These are phyloP conservation scores for Coffea canephora DNA, from an alignment of 257 asterid genomes.

Conservation along the genomic window DNA sequence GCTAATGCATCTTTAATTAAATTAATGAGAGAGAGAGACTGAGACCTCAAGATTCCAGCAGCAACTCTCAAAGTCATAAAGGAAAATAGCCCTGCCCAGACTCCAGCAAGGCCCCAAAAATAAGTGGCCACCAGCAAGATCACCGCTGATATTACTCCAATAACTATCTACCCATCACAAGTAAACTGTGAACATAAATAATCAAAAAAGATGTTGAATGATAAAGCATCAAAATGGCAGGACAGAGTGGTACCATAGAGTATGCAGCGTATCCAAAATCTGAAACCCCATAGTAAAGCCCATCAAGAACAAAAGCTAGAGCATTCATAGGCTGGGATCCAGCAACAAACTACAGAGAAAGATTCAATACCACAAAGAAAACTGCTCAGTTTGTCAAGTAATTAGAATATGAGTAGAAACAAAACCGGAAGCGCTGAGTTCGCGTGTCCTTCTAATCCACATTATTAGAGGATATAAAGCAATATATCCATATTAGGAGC, in stretches of 20 bases:
- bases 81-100: constrained; percentile 88
- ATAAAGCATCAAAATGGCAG: not conserved
- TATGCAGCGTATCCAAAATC: constrained; percentile 92
- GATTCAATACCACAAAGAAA: not conserved
- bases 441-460: no score
- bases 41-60: constrained; percentile 71
- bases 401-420: not conserved
- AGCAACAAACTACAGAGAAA: constrained; percentile 65
- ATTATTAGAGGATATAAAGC: no score
- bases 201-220: not conserved
- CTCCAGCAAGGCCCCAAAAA: constrained; percentile 69
- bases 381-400: constrained; percentile 1
- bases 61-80: constrained; percentile 87
- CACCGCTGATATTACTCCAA: constrained; percentile 61
- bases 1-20: not conserved
- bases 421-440: no score
- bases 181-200: constrained; percentile 6
- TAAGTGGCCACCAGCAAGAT: constrained; percentile 66
- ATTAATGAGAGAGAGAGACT: not conserved
- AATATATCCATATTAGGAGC: no score
- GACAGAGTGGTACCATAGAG: constrained; percentile 61
- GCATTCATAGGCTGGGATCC: constrained; percentile 96
- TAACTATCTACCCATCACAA: constrained; percentile 50
- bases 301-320: constrained; percentile 90
- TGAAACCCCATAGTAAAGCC: constrained; percentile 95